Evolutionary conservation across 2,329 filamentous ascomycete species (phyloP).

Genomic region (Cercospora sp.): DNA sequence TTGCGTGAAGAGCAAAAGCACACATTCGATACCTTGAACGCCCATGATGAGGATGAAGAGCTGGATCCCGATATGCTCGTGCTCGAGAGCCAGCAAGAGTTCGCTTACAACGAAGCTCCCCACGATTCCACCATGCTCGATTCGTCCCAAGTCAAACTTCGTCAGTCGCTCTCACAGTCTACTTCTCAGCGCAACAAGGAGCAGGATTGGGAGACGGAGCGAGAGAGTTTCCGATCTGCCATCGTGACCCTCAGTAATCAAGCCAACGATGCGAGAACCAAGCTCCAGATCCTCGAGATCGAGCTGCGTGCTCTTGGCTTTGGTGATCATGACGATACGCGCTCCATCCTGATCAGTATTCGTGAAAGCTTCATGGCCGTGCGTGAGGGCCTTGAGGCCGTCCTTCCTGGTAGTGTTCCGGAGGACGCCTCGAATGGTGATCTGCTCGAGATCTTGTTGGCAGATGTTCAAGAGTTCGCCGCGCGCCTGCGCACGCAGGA

Average conservation of each 20-base stretch:
- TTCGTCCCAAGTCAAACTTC: conserved; percentile 14
- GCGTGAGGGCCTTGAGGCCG: conserved; percentile 43
- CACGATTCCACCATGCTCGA: conserved; percentile 9
- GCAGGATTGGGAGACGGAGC: conserved; percentile 23
- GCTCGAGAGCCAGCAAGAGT: conserved; percentile 33
- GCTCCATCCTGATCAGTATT: conserved; percentile 43
- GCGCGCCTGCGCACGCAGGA: conserved; percentile 41
- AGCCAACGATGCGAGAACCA: conserved; percentile 43
- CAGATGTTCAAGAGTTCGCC: conserved; percentile 37
- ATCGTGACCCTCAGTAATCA: conserved; percentile 42
- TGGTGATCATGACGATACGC: conserved; percentile 37
- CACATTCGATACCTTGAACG: conserved; percentile 28
- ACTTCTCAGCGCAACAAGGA: conserved; percentile 19
- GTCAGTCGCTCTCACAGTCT: conserved; percentile 22
- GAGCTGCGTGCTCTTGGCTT: conserved; percentile 49
- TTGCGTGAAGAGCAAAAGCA: conserved; percentile 33
- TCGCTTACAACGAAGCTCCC: conserved; percentile 33
- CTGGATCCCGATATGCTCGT: conserved; percentile 38
- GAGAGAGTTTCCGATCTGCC: conserved; percentile 42
- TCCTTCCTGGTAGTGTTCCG: conserved; percentile 43
- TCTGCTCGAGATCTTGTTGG: conserved; percentile 43
- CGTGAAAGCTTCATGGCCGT: conserved; percentile 45
- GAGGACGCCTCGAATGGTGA: conserved; percentile 42
- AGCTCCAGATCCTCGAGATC: conserved; percentile 46
- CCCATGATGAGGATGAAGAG: conserved; percentile 27